Evolutionary conservation across 1,284 basidiomycete species (phyloP).

Genomic region (Porodaedalea pini): DNA sequence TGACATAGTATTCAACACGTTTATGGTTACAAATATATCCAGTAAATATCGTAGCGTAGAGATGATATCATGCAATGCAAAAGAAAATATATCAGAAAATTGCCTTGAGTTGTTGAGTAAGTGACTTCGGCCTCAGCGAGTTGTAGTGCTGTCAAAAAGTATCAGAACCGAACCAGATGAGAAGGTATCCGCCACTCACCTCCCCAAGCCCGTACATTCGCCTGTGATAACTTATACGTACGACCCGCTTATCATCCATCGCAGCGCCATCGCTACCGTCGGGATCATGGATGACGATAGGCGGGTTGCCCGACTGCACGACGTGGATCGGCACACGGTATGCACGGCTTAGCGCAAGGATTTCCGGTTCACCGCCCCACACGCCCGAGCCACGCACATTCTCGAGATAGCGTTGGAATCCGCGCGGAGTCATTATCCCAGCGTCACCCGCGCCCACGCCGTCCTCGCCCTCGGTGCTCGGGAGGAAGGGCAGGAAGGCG

Average conservation of each 20-base stretch:
- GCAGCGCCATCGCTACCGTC: slow-evolving; percentile 32
- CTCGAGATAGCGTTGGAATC: slow-evolving; percentile 79
- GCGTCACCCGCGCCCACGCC: slow-evolving; percentile 62
- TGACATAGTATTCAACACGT: too few relatives aligned
- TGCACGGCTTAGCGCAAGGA: slow-evolving; percentile 83
- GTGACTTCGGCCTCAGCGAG: slow-evolving; percentile 60
- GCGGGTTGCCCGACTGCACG: slow-evolving; percentile 79
- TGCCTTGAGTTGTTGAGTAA: slow-evolving; percentile 9
- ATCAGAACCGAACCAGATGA: not conserved
- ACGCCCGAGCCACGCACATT: slow-evolving; percentile 79
- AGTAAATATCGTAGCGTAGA: not conserved
- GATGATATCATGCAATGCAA: not conserved
- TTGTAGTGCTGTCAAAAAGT: slow-evolving; percentile 72
- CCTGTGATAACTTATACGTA: slow-evolving; percentile 86
- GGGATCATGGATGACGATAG: slow-evolving; percentile 80
- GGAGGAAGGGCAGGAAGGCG: slow-evolving; percentile 93
- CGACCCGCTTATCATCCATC: slow-evolving; percentile 43
- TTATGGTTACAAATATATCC: too few relatives aligned
- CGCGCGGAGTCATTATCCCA: slow-evolving; percentile 68
- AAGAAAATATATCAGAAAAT: slow-evolving; percentile 1
- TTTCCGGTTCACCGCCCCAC: slow-evolving; percentile 99
- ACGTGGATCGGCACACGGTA: slow-evolving; percentile 90
- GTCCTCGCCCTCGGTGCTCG: slow-evolving; percentile 74
- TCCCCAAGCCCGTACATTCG: slow-evolving; percentile 92
- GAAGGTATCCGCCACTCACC: slow-evolving; percentile 44